phyloP scores from a whole-genome alignment of 805 yeast species.

The Sugiyamaella mastotermitis region DNA sequence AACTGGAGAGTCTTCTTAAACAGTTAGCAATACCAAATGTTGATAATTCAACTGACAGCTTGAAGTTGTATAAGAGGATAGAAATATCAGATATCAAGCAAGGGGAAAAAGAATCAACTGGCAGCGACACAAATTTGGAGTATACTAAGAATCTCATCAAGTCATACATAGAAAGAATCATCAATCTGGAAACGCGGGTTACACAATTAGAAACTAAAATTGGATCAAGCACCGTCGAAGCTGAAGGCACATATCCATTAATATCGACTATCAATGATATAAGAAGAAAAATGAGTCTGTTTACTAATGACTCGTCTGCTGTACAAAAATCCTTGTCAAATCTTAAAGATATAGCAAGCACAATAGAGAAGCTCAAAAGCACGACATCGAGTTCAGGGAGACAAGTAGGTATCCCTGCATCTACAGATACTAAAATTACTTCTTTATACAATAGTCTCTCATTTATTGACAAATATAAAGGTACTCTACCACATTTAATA shows the following conservation, averaged over 20 bases:
- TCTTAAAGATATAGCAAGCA: conserved; percentile 10
- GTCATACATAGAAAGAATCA: conserved; percentile 5
- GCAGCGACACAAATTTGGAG: not conserved
- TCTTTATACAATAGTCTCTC: conserved; percentile 12
- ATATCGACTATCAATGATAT: conserved; percentile 9
- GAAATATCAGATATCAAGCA: too few relatives aligned
- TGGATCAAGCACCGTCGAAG: conserved; percentile 5
- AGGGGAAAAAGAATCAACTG: conserved; percentile 1
- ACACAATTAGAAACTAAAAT: conserved; percentile 23
- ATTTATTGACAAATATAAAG: conserved; percentile 7
- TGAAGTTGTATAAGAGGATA: conserved; percentile 6
- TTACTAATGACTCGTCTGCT: conserved; percentile 12
- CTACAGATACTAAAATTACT: conserved; percentile 7
- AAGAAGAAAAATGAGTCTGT: conserved; percentile 9
- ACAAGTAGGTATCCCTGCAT: conserved; percentile 4
- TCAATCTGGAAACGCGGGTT: conserved; percentile 23
- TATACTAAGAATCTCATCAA: too few relatives aligned
- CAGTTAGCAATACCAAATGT: conserved; percentile 1
- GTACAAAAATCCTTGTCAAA: conserved; percentile 7
- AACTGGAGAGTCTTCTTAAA: conserved; percentile 4
- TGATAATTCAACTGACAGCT: not conserved
- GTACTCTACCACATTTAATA: conserved; percentile 12
- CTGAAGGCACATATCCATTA: conserved; percentile 5
- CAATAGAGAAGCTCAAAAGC: not conserved
- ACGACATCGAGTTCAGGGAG: not conserved